Percentiles rank a stretch among this genome's conserved stretches.
phyloP scores from a whole-genome alignment of 2,329 filamentous ascomycete species.

The Nannizziopsis barbatae region DNA sequence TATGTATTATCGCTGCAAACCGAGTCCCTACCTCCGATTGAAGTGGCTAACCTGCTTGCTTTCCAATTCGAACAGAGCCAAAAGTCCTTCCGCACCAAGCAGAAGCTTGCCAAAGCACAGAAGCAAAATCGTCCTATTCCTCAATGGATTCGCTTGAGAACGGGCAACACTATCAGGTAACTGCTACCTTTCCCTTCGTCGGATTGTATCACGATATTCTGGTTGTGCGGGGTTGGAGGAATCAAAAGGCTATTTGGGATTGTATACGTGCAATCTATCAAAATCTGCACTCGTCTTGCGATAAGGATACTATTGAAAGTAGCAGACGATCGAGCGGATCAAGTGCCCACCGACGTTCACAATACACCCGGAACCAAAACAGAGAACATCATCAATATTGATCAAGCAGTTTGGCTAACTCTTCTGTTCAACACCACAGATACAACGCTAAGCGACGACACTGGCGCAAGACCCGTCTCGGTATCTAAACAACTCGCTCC shows the following conservation, averaged over 20 bases:
- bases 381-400: neutral
- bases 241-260: neutral
- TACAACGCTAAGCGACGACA: constrained; percentile 99
- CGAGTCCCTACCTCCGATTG: neutral
- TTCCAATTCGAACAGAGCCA: constrained; percentile 58
- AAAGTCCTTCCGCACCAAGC: constrained; percentile 99
- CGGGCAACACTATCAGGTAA: constrained; percentile 99
- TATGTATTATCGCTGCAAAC: constrained; percentile 24
- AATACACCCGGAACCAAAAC: too few relatives aligned
- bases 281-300: neutral
- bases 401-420: constrained; percentile 2
- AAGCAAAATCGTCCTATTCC: constrained; percentile 99
- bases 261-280: neutral
- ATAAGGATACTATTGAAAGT: neutral
- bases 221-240: constrained; percentile 3
- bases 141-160: constrained; percentile 98
- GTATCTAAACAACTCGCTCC: constrained; percentile 67
- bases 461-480: constrained; percentile 99
- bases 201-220: constrained; percentile 7
- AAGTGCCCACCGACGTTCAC: too few relatives aligned
- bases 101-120: constrained; percentile 99
- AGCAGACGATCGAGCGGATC: neutral
- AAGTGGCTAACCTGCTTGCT: constrained; percentile 1
- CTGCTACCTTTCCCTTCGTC: constrained; percentile 26
- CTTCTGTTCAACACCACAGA: constrained; percentile 41